Evolutionary conservation across 495 filamentous ascomycete species (phyloP).

Genomic region (Penicillium argentinense): DNA sequence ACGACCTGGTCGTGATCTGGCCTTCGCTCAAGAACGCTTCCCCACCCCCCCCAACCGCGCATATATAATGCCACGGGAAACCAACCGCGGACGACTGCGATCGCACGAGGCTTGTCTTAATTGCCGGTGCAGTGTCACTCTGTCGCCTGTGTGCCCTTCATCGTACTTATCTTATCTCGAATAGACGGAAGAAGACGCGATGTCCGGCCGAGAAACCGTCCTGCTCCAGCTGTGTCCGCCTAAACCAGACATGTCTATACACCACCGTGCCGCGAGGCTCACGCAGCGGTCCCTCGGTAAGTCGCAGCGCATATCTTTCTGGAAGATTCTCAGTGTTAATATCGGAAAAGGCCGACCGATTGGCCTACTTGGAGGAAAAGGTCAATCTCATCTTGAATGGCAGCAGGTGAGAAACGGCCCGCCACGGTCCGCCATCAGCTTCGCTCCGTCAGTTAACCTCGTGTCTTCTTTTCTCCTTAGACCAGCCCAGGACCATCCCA

Average conservation of each 20-base stretch:
- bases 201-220: slow-evolving; percentile 48
- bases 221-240: slow-evolving; percentile 46
- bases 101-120: slow-evolving; percentile 49
- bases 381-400: slow-evolving; percentile 46
- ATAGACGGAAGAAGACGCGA: slow-evolving; percentile 47
- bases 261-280: slow-evolving; percentile 24
- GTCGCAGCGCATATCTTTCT: not conserved
- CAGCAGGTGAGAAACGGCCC: slow-evolving; percentile 20
- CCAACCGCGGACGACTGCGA: slow-evolving; percentile 40
- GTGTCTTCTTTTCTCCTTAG: slow-evolving; percentile 8
- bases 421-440: not conserved
- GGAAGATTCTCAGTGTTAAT: not conserved
- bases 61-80: slow-evolving; percentile 36
- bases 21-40: not conserved
- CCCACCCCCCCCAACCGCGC: not conserved
- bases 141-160: not conserved
- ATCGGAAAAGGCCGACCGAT: slow-evolving; percentile 45
- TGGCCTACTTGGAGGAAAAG: slow-evolving; percentile 49
- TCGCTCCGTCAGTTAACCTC: not conserved
- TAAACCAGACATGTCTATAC: slow-evolving; percentile 46
- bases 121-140: slow-evolving; percentile 32
- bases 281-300: slow-evolving; percentile 36
- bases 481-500: slow-evolving; percentile 20
- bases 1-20: not conserved
- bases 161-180: slow-evolving; percentile 6